Conservation (phyloP, 371 early-diverging fungal species). For the Rhizomucor miehei region DNA sequence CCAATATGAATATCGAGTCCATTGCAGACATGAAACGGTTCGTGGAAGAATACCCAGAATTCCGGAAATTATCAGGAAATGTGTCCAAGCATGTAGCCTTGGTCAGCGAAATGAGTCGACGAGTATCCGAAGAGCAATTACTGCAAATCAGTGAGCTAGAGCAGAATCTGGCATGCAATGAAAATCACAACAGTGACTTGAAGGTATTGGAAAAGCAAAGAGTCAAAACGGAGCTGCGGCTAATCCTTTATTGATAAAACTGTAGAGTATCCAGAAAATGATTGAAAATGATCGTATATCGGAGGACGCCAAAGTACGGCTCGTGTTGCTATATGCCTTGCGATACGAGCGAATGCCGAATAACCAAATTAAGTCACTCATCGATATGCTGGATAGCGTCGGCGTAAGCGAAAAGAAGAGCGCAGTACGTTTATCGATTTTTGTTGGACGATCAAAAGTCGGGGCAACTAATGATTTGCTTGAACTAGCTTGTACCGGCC, state of each 20-base stretch:
- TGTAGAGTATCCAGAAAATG: conserved; percentile 62
- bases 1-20: conserved; percentile 86
- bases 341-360: conserved; percentile 82
- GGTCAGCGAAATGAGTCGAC: conserved; percentile 86
- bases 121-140: conserved; percentile 71
- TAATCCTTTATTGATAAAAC: background rate
- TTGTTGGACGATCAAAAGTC: background rate
- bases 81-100: conserved; percentile 96
- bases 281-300: conserved; percentile 63
- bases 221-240: background rate
- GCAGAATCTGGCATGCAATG: conserved; percentile 88
- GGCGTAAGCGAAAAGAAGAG: conserved; percentile 75
- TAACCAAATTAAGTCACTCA: conserved; percentile 65
- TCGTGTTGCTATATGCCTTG: conserved; percentile 83
- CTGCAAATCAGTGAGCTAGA: conserved; percentile 91
- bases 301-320: conserved; percentile 75
- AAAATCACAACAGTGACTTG: conserved; percentile 79
- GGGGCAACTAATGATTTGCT: background rate
- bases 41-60: conserved; percentile 97
- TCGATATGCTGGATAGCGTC: conserved; percentile 62
- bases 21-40: conserved; percentile 97
- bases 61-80: conserved; percentile 90
- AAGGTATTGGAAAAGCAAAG: conserved; percentile 45
- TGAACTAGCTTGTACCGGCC: conserved; percentile 59
- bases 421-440: conserved; percentile 53